Conservation (phyloP, 2,329 filamentous ascomycete genomes). For the Colletotrichum viniferum region DNA sequence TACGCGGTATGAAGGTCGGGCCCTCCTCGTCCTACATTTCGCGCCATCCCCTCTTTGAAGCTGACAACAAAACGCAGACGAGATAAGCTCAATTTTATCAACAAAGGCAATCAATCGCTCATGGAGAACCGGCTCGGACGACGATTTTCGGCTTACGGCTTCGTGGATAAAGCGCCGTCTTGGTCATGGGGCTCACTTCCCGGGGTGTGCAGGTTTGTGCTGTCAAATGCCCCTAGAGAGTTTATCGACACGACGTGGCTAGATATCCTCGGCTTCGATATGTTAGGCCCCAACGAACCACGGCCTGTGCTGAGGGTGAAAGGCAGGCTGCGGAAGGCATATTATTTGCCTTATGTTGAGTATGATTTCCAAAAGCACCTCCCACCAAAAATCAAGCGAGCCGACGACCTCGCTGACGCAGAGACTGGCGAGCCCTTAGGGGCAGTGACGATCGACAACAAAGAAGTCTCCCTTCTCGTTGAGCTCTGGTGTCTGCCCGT, state of each 20-base stretch:
- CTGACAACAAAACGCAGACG: too few relatives aligned
- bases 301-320: neutral
- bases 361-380: neutral
- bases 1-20: neutral
- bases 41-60: too few relatives aligned
- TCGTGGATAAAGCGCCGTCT: accelerated
- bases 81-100: accelerated
- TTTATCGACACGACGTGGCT: neutral
- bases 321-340: neutral
- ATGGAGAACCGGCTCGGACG: neutral
- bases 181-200: accelerated
- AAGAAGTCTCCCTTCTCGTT: accelerated
- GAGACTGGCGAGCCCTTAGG: accelerated
- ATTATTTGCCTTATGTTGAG: accelerated
- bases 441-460: neutral
- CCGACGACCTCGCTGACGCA: neutral
- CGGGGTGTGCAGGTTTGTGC: neutral
- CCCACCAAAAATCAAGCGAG: accelerated
- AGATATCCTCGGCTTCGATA: accelerated
- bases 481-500: accelerated
- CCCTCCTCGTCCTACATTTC: too few relatives aligned
- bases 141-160: neutral
- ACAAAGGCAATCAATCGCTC: accelerated
- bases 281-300: neutral
- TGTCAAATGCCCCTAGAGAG: neutral